Base-by-base conservation (phyloP, 495 filamentous ascomycete species). In the Xylaria bambusicola region DNA sequence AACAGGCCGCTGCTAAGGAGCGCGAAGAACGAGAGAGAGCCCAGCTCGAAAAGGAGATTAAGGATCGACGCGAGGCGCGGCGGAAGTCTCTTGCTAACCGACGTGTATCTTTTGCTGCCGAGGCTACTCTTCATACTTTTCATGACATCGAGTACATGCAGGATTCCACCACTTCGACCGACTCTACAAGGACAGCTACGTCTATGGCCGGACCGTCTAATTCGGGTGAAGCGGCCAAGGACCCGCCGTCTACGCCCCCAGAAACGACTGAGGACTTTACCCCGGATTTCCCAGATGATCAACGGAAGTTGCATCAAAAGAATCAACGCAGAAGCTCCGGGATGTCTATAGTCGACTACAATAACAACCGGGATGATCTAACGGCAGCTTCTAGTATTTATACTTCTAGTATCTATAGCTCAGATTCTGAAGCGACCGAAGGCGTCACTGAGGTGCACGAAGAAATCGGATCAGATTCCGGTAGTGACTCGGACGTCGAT, bases 81-180 rank as follows among this genome's bases (percentile, higher is more conserved):
- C 82, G 94, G 41, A 97, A 97, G 66, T 97, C 93, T 1, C 82
- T 96, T 60, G 92, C 90, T 31, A 93, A 94, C 73, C 89, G 95
- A 66, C 86, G 94, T 58, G 94, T 99, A 38, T 97, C 93, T 0
- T 99, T 99, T 69, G 94, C 94, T 5, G 94, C 94, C 1, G 94
- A 99, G 73, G 94, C 94, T 13, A 99, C 94, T 8, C 77, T 99
- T 31, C 94, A 99, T 69, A 99, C 94, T 3, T 99, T 96, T 85
- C 92, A 97, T 68, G 93, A 97, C 52, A 84, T 96, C 2, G 93
- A 98, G 64, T 88, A 93, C 55, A 83, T 86, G 59, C 90, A 91
- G 59, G 92, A 96, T 67, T 90, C 89, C 31, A 95, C 91, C 0
- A 90, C 88, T 13, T 95, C 92, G 4, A 92, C 90, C 31, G 82